These are phyloP conservation scores for Pythium pyrilobum DNA, from an alignment of 352 stramenopile genomes.

Conservation along the genomic window DNA sequence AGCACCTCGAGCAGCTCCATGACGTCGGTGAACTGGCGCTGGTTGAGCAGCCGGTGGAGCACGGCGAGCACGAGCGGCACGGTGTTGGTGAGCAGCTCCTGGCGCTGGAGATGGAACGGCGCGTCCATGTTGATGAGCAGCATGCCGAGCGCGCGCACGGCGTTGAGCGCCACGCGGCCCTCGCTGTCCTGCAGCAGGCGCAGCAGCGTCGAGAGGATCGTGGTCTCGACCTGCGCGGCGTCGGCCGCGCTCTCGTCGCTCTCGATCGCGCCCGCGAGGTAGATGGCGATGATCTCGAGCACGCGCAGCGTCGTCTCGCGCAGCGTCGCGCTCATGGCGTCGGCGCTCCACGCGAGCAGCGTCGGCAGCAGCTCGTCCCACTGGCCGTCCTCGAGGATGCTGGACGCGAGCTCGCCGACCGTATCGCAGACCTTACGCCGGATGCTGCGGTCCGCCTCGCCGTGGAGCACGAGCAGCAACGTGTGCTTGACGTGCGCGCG, in stretches of 20 bases:
- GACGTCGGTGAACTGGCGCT: conserved; percentile 56
- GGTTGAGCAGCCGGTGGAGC: conserved; percentile 46
- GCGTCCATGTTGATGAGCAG: conserved; percentile 70
- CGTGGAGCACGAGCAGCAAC: conserved; percentile 55
- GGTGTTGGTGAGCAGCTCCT: conserved; percentile 42
- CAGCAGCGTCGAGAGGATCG: conserved; percentile 45
- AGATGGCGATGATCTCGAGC: conserved; percentile 79
- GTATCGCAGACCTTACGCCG: conserved; percentile 81
- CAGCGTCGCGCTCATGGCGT: conserved; percentile 38
- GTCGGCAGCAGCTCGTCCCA: conserved; percentile 71
- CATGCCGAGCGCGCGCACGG: conserved; percentile 65
- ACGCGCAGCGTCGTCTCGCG: conserved; percentile 69
- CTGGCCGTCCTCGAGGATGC: conserved; percentile 74
- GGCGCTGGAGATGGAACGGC: conserved; percentile 41
- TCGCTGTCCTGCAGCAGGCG: conserved; percentile 45
- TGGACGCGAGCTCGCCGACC: conserved; percentile 73
- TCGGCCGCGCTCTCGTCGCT: conserved; percentile 17
- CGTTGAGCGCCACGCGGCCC: conserved; percentile 65
- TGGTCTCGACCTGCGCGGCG: conserved; percentile 35
- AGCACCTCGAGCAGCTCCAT: conserved; percentile 80
- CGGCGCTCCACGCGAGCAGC: conserved; percentile 56
- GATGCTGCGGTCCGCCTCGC: conserved; percentile 68
- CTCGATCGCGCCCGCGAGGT: conserved; percentile 56
- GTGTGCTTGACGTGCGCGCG: conserved; percentile 48
- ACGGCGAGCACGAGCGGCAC: conserved; percentile 50